phyloP scores from a whole-genome alignment of 2,329 filamentous ascomycete species.

The Xylariaceae sp. region DNA sequence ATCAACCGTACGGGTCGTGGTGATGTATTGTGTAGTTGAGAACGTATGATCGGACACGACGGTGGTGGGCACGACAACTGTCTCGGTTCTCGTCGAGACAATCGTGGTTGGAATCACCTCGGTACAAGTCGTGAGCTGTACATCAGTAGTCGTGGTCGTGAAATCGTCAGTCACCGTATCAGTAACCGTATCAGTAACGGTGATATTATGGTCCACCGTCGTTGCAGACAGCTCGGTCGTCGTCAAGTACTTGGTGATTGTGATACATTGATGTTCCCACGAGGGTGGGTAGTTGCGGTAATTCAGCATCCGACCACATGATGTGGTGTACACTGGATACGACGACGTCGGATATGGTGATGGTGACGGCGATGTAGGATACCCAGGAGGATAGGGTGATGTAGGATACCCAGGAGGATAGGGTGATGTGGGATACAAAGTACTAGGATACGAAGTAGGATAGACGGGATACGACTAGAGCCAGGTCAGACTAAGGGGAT shows the following conservation, averaged over 20 bases:
- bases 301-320: not conserved
- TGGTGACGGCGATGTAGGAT: not conserved
- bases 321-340: slow-evolving; percentile 1
- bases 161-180: not conserved
- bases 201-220: slow-evolving; percentile 6
- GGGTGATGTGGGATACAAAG: not conserved
- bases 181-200: not conserved
- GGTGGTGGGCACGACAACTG: slow-evolving; percentile 24
- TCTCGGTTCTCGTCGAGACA: slow-evolving; percentile 20
- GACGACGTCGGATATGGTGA: not conserved
- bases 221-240: not conserved
- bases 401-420: slow-evolving; percentile 7
- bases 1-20: slow-evolving; percentile 23
- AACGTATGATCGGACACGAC: slow-evolving; percentile 20
- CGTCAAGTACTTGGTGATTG: slow-evolving; percentile 3
- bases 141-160: slow-evolving; percentile 7
- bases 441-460: not conserved
- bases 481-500: slow-evolving; percentile 5
- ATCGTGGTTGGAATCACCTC: slow-evolving; percentile 23
- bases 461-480: slow-evolving; percentile 14
- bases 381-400: slow-evolving; percentile 4
- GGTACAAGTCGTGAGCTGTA: slow-evolving; percentile 22
- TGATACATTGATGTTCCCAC: slow-evolving; percentile 6
- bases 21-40: slow-evolving; percentile 23
- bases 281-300: not conserved